phyloP scores from a whole-genome alignment of 306 rosid genomes.

The Myrica gale region DNA sequence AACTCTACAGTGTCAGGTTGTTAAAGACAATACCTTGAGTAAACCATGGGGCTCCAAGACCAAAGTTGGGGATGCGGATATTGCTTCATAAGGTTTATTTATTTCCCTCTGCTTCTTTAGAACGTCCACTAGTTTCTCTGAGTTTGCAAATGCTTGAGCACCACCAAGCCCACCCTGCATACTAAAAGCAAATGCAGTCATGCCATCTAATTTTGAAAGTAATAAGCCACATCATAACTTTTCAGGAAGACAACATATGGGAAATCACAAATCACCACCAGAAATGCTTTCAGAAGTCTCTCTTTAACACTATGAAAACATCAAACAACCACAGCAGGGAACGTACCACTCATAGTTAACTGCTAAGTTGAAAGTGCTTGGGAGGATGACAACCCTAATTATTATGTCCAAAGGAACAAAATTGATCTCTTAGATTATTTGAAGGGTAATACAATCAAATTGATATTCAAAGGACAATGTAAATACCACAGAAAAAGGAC shows the following conservation, averaged over 20 bases:
- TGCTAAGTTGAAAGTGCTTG: neutral
- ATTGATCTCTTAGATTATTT: neutral
- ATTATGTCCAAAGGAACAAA: neutral
- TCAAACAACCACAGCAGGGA: neutral
- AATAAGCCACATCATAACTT: neutral
- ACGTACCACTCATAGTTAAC: neutral
- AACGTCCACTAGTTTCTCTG: constrained; percentile 64
- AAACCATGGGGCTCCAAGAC: constrained; percentile 90
- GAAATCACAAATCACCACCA: neutral
- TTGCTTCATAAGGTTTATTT: constrained; percentile 82
- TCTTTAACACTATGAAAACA: neutral
- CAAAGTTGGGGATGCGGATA: constrained; percentile 92
- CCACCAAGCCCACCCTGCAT: constrained; percentile 95
- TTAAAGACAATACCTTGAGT: constrained; percentile 58
- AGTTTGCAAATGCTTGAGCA: constrained; percentile 82
- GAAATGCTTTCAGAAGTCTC: neutral
- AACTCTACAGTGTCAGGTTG: too few species aligned
- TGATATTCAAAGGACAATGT: neutral
- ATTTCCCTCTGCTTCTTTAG: constrained; percentile 70
- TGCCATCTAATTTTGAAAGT: constrained; percentile 5
- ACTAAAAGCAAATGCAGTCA: constrained; percentile 21
- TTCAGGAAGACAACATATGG: neutral
- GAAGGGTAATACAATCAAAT: neutral
- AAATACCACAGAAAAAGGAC: neutral
- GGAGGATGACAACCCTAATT: neutral